These are phyloP conservation scores for Neonectria magnoliae DNA, from an alignment of 2,329 filamentous ascomycete genomes.

Conservation along the genomic window DNA sequence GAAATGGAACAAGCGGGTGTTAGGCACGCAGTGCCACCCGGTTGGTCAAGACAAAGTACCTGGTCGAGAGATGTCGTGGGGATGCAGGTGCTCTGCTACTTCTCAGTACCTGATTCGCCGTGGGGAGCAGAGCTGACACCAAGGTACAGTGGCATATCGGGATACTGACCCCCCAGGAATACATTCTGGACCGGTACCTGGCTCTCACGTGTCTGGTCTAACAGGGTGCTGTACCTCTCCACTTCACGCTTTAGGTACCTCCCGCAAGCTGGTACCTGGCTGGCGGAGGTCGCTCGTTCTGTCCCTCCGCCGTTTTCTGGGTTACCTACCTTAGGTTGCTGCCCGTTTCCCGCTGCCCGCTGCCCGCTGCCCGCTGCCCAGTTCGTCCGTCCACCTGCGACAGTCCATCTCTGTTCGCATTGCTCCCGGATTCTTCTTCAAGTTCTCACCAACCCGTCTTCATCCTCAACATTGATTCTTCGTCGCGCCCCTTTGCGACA, in stretches of 20 bases:
- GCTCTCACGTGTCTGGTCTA: background rate
- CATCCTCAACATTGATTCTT: constrained; percentile 7
- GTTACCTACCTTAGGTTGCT: background rate
- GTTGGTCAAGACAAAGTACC: background rate
- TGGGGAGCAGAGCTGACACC: no score
- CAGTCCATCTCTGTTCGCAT: background rate
- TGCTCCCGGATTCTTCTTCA: background rate
- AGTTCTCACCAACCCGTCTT: background rate
- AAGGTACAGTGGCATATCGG: background rate
- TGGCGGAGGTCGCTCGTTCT: background rate
- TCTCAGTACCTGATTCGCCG: background rate
- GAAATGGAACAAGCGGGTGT: background rate
- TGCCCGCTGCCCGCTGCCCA: background rate
- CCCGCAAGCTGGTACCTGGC: background rate
- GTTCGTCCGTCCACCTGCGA: background rate
- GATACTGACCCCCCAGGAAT: background rate
- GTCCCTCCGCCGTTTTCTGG: background rate
- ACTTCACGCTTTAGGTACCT: background rate
- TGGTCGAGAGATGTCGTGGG: background rate
- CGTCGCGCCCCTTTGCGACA: background rate
- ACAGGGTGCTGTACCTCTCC: background rate
- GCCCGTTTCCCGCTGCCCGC: background rate
- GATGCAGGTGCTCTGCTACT: background rate
- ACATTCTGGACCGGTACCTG: background rate
- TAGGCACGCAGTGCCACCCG: background rate